Conservation (phyloP, 805 yeast genomes). For the Wickerhamiella azymoides region DNA sequence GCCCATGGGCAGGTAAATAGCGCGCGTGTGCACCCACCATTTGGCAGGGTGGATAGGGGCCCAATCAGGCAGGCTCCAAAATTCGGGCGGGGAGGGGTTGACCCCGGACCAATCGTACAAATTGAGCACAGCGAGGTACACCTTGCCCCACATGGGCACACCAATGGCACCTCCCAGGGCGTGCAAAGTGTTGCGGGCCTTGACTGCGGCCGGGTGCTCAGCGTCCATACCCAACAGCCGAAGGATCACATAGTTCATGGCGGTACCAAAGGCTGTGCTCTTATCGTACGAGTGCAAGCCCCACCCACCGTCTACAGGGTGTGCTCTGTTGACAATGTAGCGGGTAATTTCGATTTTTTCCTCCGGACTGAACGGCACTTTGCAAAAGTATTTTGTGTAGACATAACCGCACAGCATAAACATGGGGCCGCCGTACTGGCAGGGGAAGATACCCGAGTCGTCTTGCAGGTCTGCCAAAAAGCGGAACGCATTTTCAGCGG, state of each 20-base stretch:
- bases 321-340: conserved; percentile 80
- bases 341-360: conserved; percentile 59
- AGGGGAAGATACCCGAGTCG: conserved; percentile 74
- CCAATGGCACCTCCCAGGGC: conserved; percentile 80
- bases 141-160: conserved; percentile 95
- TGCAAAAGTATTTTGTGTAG: conserved; percentile 55
- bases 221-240: conserved; percentile 64
- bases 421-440: conserved; percentile 96
- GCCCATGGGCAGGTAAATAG: conserved; percentile 76
- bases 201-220: conserved; percentile 61
- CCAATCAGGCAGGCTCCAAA: conserved; percentile 74
- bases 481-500: conserved; percentile 61
- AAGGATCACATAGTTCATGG: conserved; percentile 69
- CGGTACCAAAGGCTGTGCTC: conserved; percentile 89
- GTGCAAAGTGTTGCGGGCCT: conserved; percentile 58
- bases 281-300: conserved; percentile 88
- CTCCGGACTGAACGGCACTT: conserved; percentile 52
- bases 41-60: conserved; percentile 83
- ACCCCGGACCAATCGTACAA: conserved; percentile 93
- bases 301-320: conserved; percentile 99
- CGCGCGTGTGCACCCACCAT: conserved; percentile 99
- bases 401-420: conserved; percentile 88
- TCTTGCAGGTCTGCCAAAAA: conserved; percentile 64
- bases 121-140: conserved; percentile 70
- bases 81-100: conserved; percentile 94